phyloP scores from a whole-genome alignment of 257 asterid genomes.

The Paulownia fortunei region DNA sequence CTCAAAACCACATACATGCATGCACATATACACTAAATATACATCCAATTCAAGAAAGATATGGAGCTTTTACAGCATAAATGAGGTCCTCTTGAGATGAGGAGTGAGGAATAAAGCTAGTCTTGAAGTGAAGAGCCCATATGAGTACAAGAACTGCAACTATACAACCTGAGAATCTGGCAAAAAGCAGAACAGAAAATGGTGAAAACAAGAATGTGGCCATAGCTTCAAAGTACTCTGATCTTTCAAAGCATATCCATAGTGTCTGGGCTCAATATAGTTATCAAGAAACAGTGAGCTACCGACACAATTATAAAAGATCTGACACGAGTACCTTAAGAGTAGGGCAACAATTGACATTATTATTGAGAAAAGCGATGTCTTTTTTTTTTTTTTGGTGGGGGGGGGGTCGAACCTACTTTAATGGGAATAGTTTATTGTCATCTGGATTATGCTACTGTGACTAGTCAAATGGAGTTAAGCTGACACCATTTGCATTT shows the following conservation, averaged over 20 bases:
- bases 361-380: constrained; percentile 24
- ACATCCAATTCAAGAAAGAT: background rate
- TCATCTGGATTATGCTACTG: background rate
- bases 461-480: background rate
- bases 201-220: constrained; percentile 44
- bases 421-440: constrained; percentile 17
- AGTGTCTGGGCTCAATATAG: background rate
- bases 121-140: constrained; percentile 74
- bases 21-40: background rate
- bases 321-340: background rate
- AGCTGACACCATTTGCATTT: background rate
- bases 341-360: constrained; percentile 14
- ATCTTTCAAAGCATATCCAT: constrained; percentile 10
- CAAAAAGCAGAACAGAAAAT: constrained; percentile 47
- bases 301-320: constrained; percentile 42
- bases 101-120: constrained; percentile 70
- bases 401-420: constrained; percentile 32
- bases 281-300: constrained; percentile 24
- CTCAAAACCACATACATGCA: constrained; percentile 17
- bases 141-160: constrained; percentile 74
- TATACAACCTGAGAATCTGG: constrained; percentile 65
- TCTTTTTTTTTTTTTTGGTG: constrained; percentile 22
- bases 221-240: constrained; percentile 41
- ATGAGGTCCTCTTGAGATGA: constrained; percentile 64
- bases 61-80: constrained; percentile 53